phyloP scores from a whole-genome alignment of 495 filamentous ascomycete genomes.

The Opeltia flavorubescens region DNA sequence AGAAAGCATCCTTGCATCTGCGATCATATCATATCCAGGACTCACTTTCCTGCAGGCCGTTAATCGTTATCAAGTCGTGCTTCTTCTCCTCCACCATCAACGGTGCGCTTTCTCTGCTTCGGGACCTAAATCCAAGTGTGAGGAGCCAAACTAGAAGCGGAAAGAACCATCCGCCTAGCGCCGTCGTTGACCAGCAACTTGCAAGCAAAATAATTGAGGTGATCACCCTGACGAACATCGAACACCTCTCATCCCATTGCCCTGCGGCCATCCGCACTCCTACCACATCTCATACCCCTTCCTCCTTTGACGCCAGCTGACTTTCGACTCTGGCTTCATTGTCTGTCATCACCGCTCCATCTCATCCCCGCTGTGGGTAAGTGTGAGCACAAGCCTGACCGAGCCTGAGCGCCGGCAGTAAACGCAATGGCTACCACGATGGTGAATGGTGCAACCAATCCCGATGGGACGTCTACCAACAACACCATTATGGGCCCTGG shows the following conservation, averaged over 20 bases:
- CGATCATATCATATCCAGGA: no score
- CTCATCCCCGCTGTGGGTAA: background rate
- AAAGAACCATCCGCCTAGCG: background rate
- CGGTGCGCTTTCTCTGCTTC: background rate
- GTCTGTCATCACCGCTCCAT: background rate
- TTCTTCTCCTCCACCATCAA: background rate
- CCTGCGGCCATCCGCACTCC: constrained; percentile 16
- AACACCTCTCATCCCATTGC: background rate
- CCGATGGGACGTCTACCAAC: constrained; percentile 19
- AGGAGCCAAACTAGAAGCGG: background rate
- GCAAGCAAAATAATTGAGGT: background rate
- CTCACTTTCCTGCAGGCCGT: background rate
- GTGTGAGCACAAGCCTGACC: background rate
- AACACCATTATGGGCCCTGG: constrained; percentile 21
- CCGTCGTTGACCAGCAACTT: background rate
- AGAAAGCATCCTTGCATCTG: no score
- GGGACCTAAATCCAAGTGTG: background rate
- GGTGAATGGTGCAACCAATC: constrained; percentile 33
- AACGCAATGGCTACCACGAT: constrained; percentile 39
- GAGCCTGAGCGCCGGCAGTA: constrained; percentile 6
- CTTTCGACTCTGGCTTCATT: background rate
- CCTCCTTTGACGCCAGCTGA: background rate
- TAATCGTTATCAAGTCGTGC: background rate
- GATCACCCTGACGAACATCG: background rate
- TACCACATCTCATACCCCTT: background rate